Evolutionary conservation across 2,329 filamentous ascomycete species (phyloP), one percentile per base, ranked within the genome.

Genomic region (Raffaelea ambrosiae): DNA sequence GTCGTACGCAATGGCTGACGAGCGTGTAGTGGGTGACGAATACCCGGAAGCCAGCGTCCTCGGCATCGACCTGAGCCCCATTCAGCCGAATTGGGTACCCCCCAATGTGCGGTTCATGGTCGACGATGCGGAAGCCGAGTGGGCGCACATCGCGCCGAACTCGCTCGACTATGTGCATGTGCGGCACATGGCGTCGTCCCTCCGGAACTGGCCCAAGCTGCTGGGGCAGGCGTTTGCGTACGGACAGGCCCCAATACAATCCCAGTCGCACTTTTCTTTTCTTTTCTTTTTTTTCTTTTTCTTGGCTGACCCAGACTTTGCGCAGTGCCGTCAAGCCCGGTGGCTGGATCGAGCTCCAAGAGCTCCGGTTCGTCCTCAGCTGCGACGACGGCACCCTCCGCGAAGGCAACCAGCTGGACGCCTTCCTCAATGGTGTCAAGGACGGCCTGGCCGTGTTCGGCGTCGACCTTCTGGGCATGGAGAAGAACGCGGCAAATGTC

Each of bases 111-210:
- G 41, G n/a, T 50, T 50, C 22, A 35, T 50, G 14, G 48, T 50
- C 33, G 48, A 50, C 36, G 40, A 45, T 50, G 67, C 74, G 20
- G 76, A 81, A 55, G 69, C 68, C 45, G 57, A 58, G 77, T 72
- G 71, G 11, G 69, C 73, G 9, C 9, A 33, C 46, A 67, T 74
- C 48, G 74, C 73, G 44, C 61, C 66, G 5, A 65, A 38, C 18
- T 10, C 35, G 13, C 16, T 10, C 14, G 35, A 38, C 35, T 38
- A 38, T 14, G 16, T 81, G 14, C 79, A 83, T 58, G 69, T 73
- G n/a, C 68, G 79, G 3, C 71, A 77, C 48, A 73, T 75, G 1
- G 72, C 75, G 14, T 70, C 70, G 59, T 68, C 71, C 2, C 69
- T 82, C 42, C 71, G 67, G 43, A 66, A 81, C 56, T 62, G 65